Conservation (phyloP, 768 basidiomycete species). For the Chalciporus chontae region DNA sequence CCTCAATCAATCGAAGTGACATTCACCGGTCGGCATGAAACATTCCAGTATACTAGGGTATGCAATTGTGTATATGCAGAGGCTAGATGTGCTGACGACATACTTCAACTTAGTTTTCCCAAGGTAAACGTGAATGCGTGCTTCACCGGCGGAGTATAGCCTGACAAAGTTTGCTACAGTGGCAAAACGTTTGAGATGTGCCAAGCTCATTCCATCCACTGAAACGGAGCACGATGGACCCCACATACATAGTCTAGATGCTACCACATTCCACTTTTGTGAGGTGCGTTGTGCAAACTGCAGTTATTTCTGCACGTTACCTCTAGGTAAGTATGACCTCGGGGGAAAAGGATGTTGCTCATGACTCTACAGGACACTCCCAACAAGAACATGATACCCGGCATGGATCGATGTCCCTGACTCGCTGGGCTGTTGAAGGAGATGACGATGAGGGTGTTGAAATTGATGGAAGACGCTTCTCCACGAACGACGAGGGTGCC, state of each 20-base stretch:
- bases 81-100: not conserved
- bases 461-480: constrained; percentile 50
- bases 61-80: not conserved
- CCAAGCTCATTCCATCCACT: constrained; percentile 41
- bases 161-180: constrained; percentile 27
- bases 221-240: constrained; percentile 39
- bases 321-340: constrained; percentile 35
- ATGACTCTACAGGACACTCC: constrained; percentile 42
- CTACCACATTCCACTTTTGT: constrained; percentile 48
- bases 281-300: constrained; percentile 49
- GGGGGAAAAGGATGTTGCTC: not conserved
- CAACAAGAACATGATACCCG: constrained; percentile 57
- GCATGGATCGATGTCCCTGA: constrained; percentile 59
- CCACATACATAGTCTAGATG: constrained; percentile 46
- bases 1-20: constrained; percentile 61
- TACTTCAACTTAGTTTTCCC: constrained; percentile 42
- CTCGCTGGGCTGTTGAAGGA: constrained; percentile 52
- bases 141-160: not conserved
- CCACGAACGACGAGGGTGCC: constrained; percentile 49
- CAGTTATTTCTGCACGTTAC: constrained; percentile 56
- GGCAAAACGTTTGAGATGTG: constrained; percentile 48
- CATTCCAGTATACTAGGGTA: constrained; percentile 63
- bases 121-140: constrained; percentile 33
- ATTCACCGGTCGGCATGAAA: constrained; percentile 56
- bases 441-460: constrained; percentile 45